Evolutionary conservation across 2,329 filamentous ascomycete species (phyloP).

Genomic region (Lachnellula subtilissima): DNA sequence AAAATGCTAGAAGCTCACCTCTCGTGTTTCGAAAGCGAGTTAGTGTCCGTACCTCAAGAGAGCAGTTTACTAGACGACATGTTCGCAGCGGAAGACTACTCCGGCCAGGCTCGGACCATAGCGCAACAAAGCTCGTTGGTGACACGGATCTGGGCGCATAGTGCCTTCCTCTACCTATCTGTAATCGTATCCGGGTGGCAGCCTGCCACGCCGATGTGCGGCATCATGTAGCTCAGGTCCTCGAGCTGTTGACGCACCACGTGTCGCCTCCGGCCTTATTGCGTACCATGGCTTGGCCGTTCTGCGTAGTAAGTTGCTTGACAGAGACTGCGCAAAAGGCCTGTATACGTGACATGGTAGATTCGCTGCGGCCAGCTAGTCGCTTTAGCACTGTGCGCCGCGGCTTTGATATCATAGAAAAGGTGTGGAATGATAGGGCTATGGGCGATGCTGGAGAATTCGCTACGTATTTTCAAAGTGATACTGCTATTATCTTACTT

Average conservation of each 20-base stretch:
- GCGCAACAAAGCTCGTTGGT: not conserved
- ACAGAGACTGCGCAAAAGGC: not conserved
- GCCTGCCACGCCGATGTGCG: not conserved
- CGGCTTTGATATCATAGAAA: too few species aligned
- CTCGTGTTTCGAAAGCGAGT: not conserved
- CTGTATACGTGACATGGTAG: too few species aligned
- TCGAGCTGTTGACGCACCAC: not conserved
- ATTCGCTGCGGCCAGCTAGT: too few species aligned
- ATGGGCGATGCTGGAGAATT: too few species aligned
- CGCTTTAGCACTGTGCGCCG: too few species aligned
- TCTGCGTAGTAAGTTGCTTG: constrained; percentile 4
- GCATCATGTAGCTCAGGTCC: not conserved
- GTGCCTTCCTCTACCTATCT: constrained; percentile 1
- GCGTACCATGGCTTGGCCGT: constrained; percentile 3
- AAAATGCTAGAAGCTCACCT: constrained; percentile 11
- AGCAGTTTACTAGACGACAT: not conserved
- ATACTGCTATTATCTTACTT: too few species aligned
- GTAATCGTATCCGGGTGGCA: constrained; percentile 8
- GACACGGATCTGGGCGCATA: constrained; percentile 8
- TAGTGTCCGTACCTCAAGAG: too few species aligned
- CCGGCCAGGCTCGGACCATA: not conserved
- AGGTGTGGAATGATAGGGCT: too few species aligned
- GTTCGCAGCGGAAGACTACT: not conserved
- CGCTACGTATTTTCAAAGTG: too few species aligned
- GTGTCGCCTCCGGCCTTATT: not conserved